phyloP scores from a whole-genome alignment of 768 basidiomycete genomes.

The Pleurotus ostreatus region DNA sequence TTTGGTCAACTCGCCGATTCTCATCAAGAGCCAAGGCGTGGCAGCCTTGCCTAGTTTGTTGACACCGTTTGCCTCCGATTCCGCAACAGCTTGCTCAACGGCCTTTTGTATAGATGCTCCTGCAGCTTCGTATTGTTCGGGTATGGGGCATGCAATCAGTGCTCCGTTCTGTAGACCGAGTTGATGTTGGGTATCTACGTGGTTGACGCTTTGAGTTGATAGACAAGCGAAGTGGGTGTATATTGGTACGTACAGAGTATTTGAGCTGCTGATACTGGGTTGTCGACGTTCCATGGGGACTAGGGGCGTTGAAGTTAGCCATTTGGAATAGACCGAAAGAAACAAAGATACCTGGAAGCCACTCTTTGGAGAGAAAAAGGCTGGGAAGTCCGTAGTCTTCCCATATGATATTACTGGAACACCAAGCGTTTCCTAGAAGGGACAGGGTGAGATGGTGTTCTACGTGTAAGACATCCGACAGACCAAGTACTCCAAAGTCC shows the following conservation, averaged over 20 bases:
- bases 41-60: conserved; percentile 82
- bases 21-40: conserved; percentile 89
- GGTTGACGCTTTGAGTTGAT: too few species aligned
- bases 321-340: background rate
- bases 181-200: conserved; percentile 61
- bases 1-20: conserved; percentile 76
- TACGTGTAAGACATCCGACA: background rate
- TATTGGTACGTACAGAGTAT: conserved; percentile 51
- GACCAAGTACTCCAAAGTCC: conserved; percentile 4
- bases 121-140: conserved; percentile 61
- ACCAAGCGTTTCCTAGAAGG: conserved; percentile 83
- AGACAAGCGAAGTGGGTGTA: background rate
- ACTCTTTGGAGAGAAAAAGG: conserved; percentile 84
- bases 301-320: conserved; percentile 21
- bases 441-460: too few species aligned
- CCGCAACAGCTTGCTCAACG: conserved; percentile 80
- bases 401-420: conserved; percentile 86
- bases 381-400: conserved; percentile 79
- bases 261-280: conserved; percentile 64
- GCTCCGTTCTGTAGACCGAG: conserved; percentile 74
- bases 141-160: conserved; percentile 89
- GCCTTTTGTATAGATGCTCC: conserved; percentile 70
- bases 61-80: conserved; percentile 79
- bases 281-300: conserved; percentile 75
- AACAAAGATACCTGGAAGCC: conserved; percentile 61